Base-by-base conservation (phyloP, 1,284 basidiomycete species). In the Cryptococcus depauperatus region DNA sequence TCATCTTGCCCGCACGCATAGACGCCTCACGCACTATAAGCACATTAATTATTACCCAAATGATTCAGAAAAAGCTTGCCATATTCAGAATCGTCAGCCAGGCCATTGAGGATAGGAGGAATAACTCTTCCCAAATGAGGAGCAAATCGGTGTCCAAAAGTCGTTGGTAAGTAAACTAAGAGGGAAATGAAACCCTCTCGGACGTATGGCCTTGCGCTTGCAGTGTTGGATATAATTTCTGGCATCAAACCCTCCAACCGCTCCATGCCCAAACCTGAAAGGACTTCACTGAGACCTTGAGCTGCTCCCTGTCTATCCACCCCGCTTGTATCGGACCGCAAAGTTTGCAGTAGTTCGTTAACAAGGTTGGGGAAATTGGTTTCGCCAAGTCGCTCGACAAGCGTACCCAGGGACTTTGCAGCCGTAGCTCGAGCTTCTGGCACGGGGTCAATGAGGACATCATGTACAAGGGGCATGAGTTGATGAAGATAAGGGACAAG, bases 1-100 rank as follows among this genome's bases (percentile, higher is more conserved):
- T 85, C 92, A 98, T 98, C 56, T 93, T 80, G 52, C 93, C 93
- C n/a, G 95, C 93, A 30, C 89, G 81, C 92, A 98, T 96, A 4
- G 93, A 92, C 13, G 93, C 92, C 54, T 96, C 90, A 37, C 91
- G 79, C 5, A 92, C 88, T n/a, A n/a, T n/a, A n/a, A n/a, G n/a
- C n/a, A n/a, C n/a, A n/a, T 65, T 40, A n/a, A n/a, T n/a, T n/a
- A n/a, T n/a, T n/a, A n/a, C n/a, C n/a, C n/a, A n/a, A n/a, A n/a
- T 7, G 19, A 28, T 10, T 8, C 5, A 28, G 5, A 13, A 18
- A 3, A 13, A 10, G 19, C 70, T 75, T n/a, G n/a, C n/a, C n/a
- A 61, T 85, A 90, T 73, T 98, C 95, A 57, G 93, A 91, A 4
- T 83, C 77, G 68, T 98, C 95, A 0, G 93, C 86, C 33, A 99